Percentiles rank a stretch among this genome's conserved stretches.
phyloP scores from a whole-genome alignment of 305 asterid species.

The Fraxinus paxiana region DNA sequence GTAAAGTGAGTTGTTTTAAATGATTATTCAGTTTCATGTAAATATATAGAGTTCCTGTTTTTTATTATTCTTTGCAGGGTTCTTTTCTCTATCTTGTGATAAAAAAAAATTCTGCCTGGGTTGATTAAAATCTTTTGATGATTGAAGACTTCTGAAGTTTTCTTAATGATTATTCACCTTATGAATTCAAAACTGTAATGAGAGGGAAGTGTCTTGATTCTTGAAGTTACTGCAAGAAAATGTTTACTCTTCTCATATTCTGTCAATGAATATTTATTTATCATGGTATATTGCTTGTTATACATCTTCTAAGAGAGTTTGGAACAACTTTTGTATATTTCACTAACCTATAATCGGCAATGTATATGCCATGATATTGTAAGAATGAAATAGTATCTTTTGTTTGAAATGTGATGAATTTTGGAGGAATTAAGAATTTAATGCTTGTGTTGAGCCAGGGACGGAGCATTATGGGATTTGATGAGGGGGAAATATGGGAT shows the following conservation, averaged over 20 bases:
- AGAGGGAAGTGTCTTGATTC: background rate
- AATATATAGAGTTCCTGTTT: slow-evolving; percentile 20
- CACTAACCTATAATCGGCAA: no score
- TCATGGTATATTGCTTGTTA: background rate
- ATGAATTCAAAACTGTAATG: background rate
- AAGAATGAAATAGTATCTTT: no score
- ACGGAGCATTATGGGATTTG: no score
- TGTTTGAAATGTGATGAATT: no score
- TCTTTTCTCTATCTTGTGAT: background rate
- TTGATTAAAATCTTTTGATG: background rate
- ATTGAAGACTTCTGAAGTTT: background rate
- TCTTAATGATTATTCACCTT: background rate
- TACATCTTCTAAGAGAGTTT: background rate
- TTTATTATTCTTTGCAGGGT: slow-evolving; percentile 11
- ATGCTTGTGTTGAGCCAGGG: no score
- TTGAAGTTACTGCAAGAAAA: background rate
- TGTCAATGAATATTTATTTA: background rate
- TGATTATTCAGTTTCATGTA: slow-evolving; percentile 13
- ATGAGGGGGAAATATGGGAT: slow-evolving; percentile 55
- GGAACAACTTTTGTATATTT: background rate
- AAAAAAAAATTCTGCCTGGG: background rate
- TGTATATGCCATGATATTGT: no score
- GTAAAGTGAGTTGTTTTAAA: background rate
- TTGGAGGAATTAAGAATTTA: no score
- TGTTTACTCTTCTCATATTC: background rate